These are phyloP conservation scores for Hypoxylon sp. DNA, from an alignment of 2,329 filamentous ascomycete species.

Conservation along the genomic window DNA sequence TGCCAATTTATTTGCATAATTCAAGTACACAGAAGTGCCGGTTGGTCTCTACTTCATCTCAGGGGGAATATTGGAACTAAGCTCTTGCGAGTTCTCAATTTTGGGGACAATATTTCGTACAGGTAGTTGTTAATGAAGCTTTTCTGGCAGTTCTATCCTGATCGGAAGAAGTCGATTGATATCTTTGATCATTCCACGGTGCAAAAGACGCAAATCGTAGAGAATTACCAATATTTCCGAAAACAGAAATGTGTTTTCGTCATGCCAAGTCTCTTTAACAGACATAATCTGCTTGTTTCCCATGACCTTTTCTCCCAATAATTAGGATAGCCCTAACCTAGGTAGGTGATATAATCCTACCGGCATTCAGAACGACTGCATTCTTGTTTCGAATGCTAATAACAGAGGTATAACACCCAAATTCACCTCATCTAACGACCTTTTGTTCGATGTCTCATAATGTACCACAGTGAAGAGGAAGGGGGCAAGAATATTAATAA, in stretches of 20 bases:
- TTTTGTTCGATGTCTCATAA: conserved; percentile 29
- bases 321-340: conserved; percentile 19
- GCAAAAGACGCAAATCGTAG: conserved; percentile 13
- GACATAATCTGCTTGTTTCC: conserved; percentile 16
- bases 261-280: conserved; percentile 3
- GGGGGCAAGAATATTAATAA: conserved; percentile 19
- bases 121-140: conserved; percentile 21
- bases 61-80: neutral
- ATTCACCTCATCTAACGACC: conserved; percentile 23
- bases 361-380: conserved; percentile 20
- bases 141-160: conserved; percentile 31
- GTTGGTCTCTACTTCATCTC: neutral
- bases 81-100: neutral
- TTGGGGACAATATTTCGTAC: neutral
- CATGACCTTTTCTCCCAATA: conserved; percentile 8
- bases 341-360: conserved; percentile 16
- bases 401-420: conserved; percentile 25
- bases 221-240: conserved; percentile 26
- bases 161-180: conserved; percentile 23
- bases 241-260: conserved; percentile 8
- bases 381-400: conserved; percentile 31
- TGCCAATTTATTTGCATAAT: neutral
- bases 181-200: conserved; percentile 12
- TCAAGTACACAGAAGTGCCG: neutral
- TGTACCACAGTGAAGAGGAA: conserved; percentile 23